A percentile compares a stretch with the other conserved stretches of the same genome.
These are phyloP conservation scores for Epichloe gansuensis DNA, from an alignment of 2,329 filamentous ascomycete species.

Conservation along the genomic window DNA sequence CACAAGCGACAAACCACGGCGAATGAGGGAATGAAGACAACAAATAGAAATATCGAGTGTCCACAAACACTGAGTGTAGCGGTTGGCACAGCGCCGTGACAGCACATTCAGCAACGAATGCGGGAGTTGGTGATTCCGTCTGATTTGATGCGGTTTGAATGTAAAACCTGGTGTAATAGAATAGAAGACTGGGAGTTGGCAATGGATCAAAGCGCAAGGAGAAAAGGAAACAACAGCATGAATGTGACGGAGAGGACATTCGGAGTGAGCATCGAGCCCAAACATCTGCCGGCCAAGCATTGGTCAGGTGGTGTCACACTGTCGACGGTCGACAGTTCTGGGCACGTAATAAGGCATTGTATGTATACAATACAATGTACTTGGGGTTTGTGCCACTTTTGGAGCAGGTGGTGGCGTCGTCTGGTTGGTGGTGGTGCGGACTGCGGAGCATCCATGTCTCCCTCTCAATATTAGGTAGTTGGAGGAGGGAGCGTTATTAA, in stretches of 20 bases:
- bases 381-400: not conserved
- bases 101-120: not conserved
- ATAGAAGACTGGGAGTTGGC: not conserved
- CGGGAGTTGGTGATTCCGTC: not conserved
- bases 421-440: not conserved
- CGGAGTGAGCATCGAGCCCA: not conserved
- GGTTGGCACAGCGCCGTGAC: not conserved
- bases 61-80: not conserved
- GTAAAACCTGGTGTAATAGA: not conserved
- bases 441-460: not conserved
- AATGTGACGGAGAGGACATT: not conserved
- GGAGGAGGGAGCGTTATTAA: too few relatives aligned
- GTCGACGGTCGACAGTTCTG: slow-evolving; percentile 1
- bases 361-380: not conserved
- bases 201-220: not conserved
- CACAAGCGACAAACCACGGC: not conserved
- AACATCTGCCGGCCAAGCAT: slow-evolving; percentile 1
- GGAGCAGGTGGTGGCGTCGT: not conserved
- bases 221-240: not conserved
- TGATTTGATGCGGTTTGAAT: not conserved
- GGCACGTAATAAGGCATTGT: not conserved
- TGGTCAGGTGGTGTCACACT: slow-evolving; percentile 5
- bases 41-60: not conserved
- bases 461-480: not conserved
- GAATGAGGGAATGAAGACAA: not conserved